These are phyloP conservation scores for Lepidium campestre DNA, from an alignment of 441 rosid species.

Conservation along the genomic window DNA sequence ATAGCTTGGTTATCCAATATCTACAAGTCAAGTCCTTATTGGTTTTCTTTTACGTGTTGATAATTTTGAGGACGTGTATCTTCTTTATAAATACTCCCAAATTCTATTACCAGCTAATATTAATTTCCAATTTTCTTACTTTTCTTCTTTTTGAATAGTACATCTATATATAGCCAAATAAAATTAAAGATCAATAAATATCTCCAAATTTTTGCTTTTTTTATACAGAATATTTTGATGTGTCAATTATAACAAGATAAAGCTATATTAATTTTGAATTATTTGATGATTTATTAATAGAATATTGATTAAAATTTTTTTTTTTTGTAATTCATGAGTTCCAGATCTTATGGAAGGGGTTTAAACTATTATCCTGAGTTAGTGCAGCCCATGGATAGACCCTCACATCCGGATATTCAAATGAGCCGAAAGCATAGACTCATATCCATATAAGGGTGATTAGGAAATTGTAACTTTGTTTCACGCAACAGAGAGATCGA, in stretches of 20 bases:
- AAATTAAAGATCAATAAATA: neutral
- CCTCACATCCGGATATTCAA: no score
- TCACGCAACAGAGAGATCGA: no score
- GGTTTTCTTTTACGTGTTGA: constrained; percentile 20
- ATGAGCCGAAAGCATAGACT: no score
- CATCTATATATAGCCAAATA: neutral
- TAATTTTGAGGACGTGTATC: neutral
- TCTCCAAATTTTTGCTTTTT: neutral
- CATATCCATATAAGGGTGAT: no score
- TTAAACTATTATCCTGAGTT: no score
- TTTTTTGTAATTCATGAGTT: no score
- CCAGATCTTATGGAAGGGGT: no score
- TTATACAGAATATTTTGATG: neutral
- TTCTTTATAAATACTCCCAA: constrained; percentile 12
- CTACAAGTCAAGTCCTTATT: constrained; percentile 21
- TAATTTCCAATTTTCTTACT: neutral
- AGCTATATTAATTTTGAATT: neutral
- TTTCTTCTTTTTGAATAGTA: neutral
- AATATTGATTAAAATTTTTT: neutral
- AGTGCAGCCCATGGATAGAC: no score
- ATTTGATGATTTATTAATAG: neutral
- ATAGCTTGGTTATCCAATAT: constrained; percentile 21
- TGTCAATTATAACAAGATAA: neutral
- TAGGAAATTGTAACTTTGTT: no score
- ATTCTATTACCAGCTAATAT: constrained; percentile 6